These are phyloP conservation scores for Canavalia gladiata DNA, from an alignment of 306 rosid species.

Conservation along the genomic window DNA sequence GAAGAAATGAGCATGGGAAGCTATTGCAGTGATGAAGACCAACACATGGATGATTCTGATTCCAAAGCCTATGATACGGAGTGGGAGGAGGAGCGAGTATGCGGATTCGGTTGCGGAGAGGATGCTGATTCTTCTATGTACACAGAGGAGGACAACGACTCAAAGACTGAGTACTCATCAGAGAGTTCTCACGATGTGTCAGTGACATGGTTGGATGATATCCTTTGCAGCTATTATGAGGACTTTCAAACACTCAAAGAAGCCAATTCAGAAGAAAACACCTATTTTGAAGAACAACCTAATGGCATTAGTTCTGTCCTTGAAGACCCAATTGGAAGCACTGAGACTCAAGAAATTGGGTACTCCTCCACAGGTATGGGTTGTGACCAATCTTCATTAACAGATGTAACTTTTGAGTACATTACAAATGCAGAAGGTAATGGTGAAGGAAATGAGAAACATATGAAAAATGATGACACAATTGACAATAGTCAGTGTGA, in stretches of 20 bases:
- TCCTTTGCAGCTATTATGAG: conserved; percentile 39
- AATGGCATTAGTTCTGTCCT: conserved; percentile 30
- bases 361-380: conserved; percentile 27
- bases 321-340: conserved; percentile 35
- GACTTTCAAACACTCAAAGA: conserved; percentile 38
- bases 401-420: conserved; percentile 51
- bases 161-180: conserved; percentile 48
- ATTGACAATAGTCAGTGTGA: conserved; percentile 4
- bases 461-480: conserved; percentile 38
- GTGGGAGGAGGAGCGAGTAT: conserved; percentile 61
- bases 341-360: conserved; percentile 50
- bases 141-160: conserved; percentile 49
- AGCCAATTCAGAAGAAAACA: conserved; percentile 45
- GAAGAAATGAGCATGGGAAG: conserved; percentile 60
- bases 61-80: conserved; percentile 58
- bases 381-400: conserved; percentile 51
- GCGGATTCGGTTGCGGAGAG: conserved; percentile 48
- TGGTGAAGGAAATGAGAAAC: conserved; percentile 39
- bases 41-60: conserved; percentile 47
- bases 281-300: conserved; percentile 48
- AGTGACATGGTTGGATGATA: conserved; percentile 54
- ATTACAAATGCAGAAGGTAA: conserved; percentile 40
- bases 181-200: conserved; percentile 53
- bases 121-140: conserved; percentile 47
- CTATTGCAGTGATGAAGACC: conserved; percentile 51